Evolutionary conservation across 768 basidiomycete genomes (phyloP).

Genomic region (Rhodotorula kratochvilovae): DNA sequence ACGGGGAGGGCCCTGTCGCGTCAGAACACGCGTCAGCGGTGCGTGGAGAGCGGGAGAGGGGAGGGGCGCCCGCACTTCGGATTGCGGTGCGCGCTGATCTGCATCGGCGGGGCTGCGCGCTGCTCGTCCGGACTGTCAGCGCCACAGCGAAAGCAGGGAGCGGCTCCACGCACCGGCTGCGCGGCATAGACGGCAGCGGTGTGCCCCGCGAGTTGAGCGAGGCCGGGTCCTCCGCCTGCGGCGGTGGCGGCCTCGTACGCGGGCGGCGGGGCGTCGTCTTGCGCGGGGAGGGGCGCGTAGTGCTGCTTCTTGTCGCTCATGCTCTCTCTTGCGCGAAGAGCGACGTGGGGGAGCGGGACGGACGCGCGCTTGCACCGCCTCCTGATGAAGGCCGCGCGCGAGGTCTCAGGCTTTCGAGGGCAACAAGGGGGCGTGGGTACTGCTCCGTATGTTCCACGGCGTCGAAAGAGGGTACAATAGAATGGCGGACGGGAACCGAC

Average conservation of each 20-base stretch:
- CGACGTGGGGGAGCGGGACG: neutral
- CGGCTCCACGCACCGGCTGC: conserved; percentile 18
- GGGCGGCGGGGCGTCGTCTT: conserved; percentile 5
- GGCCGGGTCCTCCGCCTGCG: neutral
- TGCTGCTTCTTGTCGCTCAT: conserved; percentile 22
- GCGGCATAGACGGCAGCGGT: neutral
- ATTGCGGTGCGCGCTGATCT: conserved; percentile 23
- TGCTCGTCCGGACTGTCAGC: neutral
- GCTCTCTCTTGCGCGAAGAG: neutral
- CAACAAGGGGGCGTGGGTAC: no score
- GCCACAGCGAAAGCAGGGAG: fast-evolving
- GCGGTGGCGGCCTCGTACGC: neutral
- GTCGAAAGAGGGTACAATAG: no score
- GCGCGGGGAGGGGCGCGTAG: neutral
- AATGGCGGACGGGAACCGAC: no score
- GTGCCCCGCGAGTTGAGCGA: neutral
- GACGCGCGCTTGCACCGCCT: neutral
- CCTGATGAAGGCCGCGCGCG: no score
- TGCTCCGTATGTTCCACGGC: no score
- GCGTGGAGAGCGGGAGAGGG: neutral
- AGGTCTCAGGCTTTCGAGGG: neutral
- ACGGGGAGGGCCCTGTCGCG: neutral
- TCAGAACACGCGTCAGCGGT: no score
- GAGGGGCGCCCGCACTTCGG: conserved; percentile 5
- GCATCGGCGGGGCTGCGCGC: conserved; percentile 8